phyloP scores from a whole-genome alignment of 768 basidiomycete species.

The Naganishia antarctica region DNA sequence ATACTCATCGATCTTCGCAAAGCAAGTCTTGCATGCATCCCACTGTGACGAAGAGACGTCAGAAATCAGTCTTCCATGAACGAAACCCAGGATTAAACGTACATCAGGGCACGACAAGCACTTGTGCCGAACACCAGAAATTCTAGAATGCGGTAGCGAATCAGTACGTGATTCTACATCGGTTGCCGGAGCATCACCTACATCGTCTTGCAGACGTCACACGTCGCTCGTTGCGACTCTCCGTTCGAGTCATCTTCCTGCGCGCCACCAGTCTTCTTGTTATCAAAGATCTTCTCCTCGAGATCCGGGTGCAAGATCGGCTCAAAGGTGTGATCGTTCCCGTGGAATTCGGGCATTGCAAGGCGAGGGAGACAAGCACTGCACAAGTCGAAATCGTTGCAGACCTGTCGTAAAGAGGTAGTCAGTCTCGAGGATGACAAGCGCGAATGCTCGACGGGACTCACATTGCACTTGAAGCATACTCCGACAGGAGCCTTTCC shows the following conservation, averaged over 20 bases:
- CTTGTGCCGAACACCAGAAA: slow-evolving; percentile 44
- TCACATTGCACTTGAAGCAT: slow-evolving; percentile 46
- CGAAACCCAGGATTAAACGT: not conserved
- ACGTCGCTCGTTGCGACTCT: slow-evolving; percentile 9
- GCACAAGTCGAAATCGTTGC: slow-evolving; percentile 47
- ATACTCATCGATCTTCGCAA: slow-evolving; percentile 30
- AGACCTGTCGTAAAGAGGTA: slow-evolving; percentile 22
- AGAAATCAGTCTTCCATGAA: not conserved
- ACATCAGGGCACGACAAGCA: slow-evolving; percentile 46
- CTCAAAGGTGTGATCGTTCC: slow-evolving; percentile 40
- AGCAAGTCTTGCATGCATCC: slow-evolving; percentile 43
- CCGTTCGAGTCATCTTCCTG: not conserved
- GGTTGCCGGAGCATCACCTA: not conserved
- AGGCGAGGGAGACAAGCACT: slow-evolving; percentile 43
- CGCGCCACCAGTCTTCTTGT: slow-evolving; percentile 27
- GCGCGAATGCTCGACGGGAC: not conserved
- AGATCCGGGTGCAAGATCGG: slow-evolving; percentile 43
- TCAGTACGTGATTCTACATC: too few relatives aligned
- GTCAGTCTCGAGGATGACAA: slow-evolving; percentile 3
- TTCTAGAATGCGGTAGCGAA: slow-evolving; percentile 30
- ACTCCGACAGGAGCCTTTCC: slow-evolving; percentile 30
- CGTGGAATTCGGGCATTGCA: slow-evolving; percentile 39
- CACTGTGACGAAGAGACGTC: slow-evolving; percentile 27
- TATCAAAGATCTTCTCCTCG: slow-evolving; percentile 34
- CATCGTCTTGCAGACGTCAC: slow-evolving; percentile 15